Conservation (phyloP, 768 basidiomycete genomes). For the Leccinum barrowsii region DNA sequence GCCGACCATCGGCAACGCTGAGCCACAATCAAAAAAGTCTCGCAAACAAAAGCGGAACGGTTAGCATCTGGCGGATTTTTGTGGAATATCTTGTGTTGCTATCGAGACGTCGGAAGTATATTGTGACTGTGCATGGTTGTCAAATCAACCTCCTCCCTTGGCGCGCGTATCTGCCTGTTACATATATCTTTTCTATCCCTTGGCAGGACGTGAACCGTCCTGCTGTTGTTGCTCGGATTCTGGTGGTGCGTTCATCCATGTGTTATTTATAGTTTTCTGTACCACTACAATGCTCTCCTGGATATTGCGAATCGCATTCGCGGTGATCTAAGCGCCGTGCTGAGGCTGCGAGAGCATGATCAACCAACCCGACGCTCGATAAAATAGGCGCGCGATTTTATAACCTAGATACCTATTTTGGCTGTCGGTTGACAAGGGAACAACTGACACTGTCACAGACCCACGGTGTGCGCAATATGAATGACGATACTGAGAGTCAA, state of each 20-base stretch:
- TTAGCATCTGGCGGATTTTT: constrained; percentile 33
- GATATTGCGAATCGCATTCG: constrained; percentile 17
- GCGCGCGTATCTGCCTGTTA: constrained; percentile 19
- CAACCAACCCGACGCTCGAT: not conserved
- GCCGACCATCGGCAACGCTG: constrained; percentile 46
- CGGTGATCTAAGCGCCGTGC: not conserved
- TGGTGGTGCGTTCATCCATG: constrained; percentile 21
- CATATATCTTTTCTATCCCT: constrained; percentile 29
- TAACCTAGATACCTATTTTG: constrained; percentile 6
- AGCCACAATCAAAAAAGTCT: constrained; percentile 49
- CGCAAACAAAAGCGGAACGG: constrained; percentile 56
- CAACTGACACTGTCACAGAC: not conserved
- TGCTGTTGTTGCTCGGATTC: constrained; percentile 28
- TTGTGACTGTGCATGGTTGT: constrained; percentile 24
- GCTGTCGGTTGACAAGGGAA: constrained; percentile 1
- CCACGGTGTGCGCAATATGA: not conserved
- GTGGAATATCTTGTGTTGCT: constrained; percentile 34
- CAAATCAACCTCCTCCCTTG: constrained; percentile 11
- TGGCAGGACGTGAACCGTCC: constrained; percentile 22
- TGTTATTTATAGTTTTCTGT: constrained; percentile 38
- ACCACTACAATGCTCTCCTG: constrained; percentile 26
- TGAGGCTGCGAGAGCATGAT: not conserved
- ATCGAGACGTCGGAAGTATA: constrained; percentile 30
- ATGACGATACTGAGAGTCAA: not conserved
- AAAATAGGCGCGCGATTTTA: constrained; percentile 15